A percentile compares a stretch with the other conserved stretches of the same genome.
phyloP scores from a whole-genome alignment of 306 rosid species.

The Betula pendula region DNA sequence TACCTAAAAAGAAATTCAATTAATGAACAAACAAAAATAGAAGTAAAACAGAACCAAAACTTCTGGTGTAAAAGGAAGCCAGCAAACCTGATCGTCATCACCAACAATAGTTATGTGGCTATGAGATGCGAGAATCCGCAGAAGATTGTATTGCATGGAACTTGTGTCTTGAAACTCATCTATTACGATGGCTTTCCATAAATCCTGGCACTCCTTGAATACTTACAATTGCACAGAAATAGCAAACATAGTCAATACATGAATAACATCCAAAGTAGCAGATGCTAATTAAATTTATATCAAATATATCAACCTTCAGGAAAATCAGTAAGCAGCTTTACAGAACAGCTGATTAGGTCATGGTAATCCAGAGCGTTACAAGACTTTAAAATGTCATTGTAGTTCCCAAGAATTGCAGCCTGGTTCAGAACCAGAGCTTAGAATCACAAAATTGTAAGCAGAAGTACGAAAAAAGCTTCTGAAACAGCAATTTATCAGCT shows the following conservation, averaged over 20 bases:
- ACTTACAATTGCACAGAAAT: conserved; percentile 37
- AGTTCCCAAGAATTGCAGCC: conserved; percentile 79
- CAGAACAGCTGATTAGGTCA: conserved; percentile 86
- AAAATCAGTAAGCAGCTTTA: conserved; percentile 76
- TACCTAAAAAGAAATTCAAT: background rate
- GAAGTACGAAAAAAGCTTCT: conserved; percentile 9
- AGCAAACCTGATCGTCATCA: conserved; percentile 86
- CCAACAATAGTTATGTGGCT: conserved; percentile 85
- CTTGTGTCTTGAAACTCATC: conserved; percentile 99
- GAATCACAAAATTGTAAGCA: conserved; percentile 33
- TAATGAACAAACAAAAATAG: conserved; percentile 19
- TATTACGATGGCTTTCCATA: conserved; percentile 83
- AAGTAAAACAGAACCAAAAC: conserved; percentile 7
- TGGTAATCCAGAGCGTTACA: conserved; percentile 97
- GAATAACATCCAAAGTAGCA: conserved; percentile 26
- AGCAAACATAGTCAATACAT: conserved; percentile 39
- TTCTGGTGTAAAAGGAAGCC: conserved; percentile 17
- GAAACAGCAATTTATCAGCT: conserved; percentile 41
- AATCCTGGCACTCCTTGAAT: conserved; percentile 68
- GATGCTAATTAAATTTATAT: conserved; percentile 13
- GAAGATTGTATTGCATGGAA: conserved; percentile 85
- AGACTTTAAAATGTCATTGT: conserved; percentile 70
- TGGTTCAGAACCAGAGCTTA: conserved; percentile 42
- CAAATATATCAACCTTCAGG: conserved; percentile 67
- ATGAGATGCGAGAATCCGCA: conserved; percentile 69